Base-by-base conservation (phyloP, 2,329 filamentous ascomycete species). In the Epichloe coenophiala region DNA sequence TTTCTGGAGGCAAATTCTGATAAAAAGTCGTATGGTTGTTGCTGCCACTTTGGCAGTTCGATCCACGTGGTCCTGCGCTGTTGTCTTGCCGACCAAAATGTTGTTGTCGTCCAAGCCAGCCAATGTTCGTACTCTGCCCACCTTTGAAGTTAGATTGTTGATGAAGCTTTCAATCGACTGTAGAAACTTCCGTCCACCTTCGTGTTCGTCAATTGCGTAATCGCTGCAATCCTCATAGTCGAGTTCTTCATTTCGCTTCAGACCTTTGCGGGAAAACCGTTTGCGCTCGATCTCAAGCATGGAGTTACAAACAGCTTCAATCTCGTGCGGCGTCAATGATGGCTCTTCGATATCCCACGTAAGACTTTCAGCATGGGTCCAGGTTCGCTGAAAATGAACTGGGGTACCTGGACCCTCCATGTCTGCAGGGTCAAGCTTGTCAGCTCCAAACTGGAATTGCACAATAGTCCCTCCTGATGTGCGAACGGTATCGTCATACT, bases 381-480 rank as follows among this genome's bases (percentile, higher is more conserved):
- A 97, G 0, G 91, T 96, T 45, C 91, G 82, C 48, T 87, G 81
- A 62, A 97, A 96, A 61, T 96, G 80, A 47, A 98, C 93, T 4
- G 93, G 93, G 59, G 87, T 88, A 7, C 88, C 91, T 55, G 85
- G 84, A 42, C 89, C 93, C 66, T 98, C 93, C 91, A 98, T 98
- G 63, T 97, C 90, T 19, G 96, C 86, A 1, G 93, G 93, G 65
- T 98, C 93, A 35, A 98, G 74, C 56, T 91, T 90, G 62, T 98
- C 93, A 35, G 93, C 93, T 64, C 93, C 93, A 60, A 95, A 98
- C 62, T 95, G 89, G 70, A 98, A 97, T 64, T 98, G 93, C 2
- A 98, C 89, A 54, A 98, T 85, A 35, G 83, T 83, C 7, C 86
- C 86, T 2, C 84, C 84, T 0, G 90, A 96, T 31, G 91, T 97